These are phyloP conservation scores for Celoporthe dispersa DNA, from an alignment of 2,329 filamentous ascomycete genomes.

Conservation along the genomic window DNA sequence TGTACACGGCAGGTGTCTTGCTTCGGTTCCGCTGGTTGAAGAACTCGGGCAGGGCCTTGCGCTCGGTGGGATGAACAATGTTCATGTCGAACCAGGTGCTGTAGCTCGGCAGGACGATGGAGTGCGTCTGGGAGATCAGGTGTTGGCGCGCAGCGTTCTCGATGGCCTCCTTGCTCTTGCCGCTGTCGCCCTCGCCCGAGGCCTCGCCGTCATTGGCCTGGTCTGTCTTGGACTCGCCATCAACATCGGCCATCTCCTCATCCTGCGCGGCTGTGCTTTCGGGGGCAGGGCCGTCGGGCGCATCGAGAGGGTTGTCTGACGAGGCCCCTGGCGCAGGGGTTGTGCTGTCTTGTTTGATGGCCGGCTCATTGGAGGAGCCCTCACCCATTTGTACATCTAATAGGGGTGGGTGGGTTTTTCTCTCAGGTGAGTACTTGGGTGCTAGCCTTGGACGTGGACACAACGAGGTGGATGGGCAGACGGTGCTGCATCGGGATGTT, in stretches of 20 bases:
- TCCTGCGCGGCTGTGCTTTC: slow-evolving; percentile 70
- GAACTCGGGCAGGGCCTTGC: slow-evolving; percentile 94
- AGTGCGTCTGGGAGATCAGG: slow-evolving; percentile 89
- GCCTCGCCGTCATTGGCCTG: slow-evolving; percentile 51
- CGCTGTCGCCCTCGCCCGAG: slow-evolving; percentile 47
- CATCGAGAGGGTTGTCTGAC: slow-evolving; percentile 70
- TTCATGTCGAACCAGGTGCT: slow-evolving; percentile 99
- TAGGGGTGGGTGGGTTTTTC: slow-evolving; percentile 6
- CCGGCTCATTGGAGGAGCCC: slow-evolving; percentile 48
- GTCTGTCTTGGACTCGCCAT: slow-evolving; percentile 48
- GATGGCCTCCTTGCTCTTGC: slow-evolving; percentile 77
- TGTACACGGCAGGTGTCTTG: slow-evolving; percentile 96
- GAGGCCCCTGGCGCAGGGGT: slow-evolving; percentile 58
- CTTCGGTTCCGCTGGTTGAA: slow-evolving; percentile 98
- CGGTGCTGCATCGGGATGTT: not conserved
- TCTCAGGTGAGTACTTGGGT: slow-evolving; percentile 2
- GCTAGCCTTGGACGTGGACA: not conserved
- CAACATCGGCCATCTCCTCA: slow-evolving; percentile 75
- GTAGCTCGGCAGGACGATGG: slow-evolving; percentile 96
- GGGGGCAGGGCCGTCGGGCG: slow-evolving; percentile 65
- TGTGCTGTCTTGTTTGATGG: slow-evolving; percentile 64
- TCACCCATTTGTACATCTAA: slow-evolving; percentile 70
- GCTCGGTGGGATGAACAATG: slow-evolving; percentile 85
- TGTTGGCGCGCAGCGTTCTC: slow-evolving; percentile 90
- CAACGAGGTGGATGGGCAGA: not conserved